Evolutionary conservation across 1,284 basidiomycete genomes (phyloP), one percentile per base, ranked within the genome.

Genomic region (Sutorius eximius): DNA sequence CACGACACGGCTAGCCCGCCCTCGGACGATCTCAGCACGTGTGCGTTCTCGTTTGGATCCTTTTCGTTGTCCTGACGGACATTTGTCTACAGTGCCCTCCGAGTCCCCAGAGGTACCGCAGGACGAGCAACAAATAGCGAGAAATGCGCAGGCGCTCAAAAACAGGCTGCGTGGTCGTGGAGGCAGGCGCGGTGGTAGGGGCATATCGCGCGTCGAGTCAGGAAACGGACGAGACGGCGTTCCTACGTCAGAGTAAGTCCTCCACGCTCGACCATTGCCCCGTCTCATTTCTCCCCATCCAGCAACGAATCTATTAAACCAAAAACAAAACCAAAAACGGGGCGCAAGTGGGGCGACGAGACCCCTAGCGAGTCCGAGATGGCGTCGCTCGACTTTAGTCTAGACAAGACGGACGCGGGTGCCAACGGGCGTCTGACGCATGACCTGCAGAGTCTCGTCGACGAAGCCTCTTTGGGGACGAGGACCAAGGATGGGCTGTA

Each of bases 291-390:
- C 65, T 18, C 50, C 5, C 30, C 3, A 1, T 57, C n/a, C 27
- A 87, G 89, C 67, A 82, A 84, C 57, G 88, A 90, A 66, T 77
- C 77, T 46, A 62, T 70, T 22, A 86, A 85, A 62, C 83, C 77
- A 61, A 86, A 86, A 70, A 72, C 71, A 38, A 86, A 81, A 60
- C 70, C 83, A 6, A 98, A 98, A 73, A 71, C 80, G 20, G 91
- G 91, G 73, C 86, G 96, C 42, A 97, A 93, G 73, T 99, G 96
- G 96, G 93, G 88, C 18, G 86, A 94, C 58, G 81, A 86, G 59
- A 82, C 82, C 2, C 86, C 87, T 9, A 87, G 83, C 3, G 89
- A 93, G 59, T 78, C 81, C 20, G 94, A 97, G 60, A 95, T 97
- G 86, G 90, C 87, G 0, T 85, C 87, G 36, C 80, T 98, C 44